Evolutionary conservation across 2,329 filamentous ascomycete genomes (phyloP), one percentile per base, ranked within the genome.

Genomic region (Ascochyta clinopodiicola): DNA sequence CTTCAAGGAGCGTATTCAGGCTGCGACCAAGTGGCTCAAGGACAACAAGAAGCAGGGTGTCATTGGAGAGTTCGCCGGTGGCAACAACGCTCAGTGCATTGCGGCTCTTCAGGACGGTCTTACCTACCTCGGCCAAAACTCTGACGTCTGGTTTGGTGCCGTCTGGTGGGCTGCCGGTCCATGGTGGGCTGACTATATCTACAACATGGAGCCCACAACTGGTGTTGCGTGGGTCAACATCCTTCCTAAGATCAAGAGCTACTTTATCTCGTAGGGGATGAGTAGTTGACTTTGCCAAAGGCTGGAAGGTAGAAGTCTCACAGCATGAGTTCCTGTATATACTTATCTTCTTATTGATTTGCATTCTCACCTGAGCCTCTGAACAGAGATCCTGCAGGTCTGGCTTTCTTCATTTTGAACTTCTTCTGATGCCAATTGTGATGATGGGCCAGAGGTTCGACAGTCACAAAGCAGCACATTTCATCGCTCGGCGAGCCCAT

Each of bases 81-180:
- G 80, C 0, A 74, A 77, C 5, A 86, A 86, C 58, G 60, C 67
- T 0, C 72, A 77, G 46, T 86, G 83, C 60, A 74, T 82, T 52
- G 60, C 68, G 5, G 83, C 84, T 13, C 66, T 85, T 13, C 74
- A 77, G 46, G 81, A 81, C 40, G 78, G 84, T 65, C 60, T 86
- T 57, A 63, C 70, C 24, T 82, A 81, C 65, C 59, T 86, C 62
- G 73, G 67, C 0, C 63, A 77, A 34, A 83, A 85, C 62, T 69
- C 61, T 1, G 81, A 84, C 70, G 81, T 84, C 2, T 84, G 84
- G 83, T 71, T 68, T 31, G 83, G 83, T 12, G 80, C 77, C 0
- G 44, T 80, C 0, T 85, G 81, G 81, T 85, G 83, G 82, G 79
- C 80, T 27, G 83, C 81, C 21, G 83, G 83, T 0, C 82, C 82